Conservation (phyloP, 257 asterid genomes). For the Buddleja alternifolia region DNA sequence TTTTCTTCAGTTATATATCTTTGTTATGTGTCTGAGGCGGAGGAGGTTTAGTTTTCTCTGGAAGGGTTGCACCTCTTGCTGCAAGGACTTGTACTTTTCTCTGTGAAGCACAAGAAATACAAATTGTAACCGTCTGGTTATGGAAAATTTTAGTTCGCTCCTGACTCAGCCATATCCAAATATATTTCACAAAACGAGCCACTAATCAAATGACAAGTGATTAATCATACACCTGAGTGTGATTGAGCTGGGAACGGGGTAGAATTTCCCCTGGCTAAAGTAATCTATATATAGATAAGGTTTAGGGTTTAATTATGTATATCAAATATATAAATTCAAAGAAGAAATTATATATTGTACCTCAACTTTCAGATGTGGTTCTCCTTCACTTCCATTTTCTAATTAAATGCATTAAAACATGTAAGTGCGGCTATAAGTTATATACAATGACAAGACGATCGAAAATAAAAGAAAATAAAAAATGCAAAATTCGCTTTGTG, state of each 20-base stretch:
- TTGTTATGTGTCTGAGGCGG: background rate
- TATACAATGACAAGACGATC: background rate
- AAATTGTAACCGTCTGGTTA: background rate
- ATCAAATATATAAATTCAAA: background rate
- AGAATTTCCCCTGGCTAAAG: too few relatives aligned
- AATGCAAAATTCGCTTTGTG: too few relatives aligned
- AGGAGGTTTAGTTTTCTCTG: constrained; percentile 7
- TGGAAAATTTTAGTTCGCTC: too few relatives aligned
- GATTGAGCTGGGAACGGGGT: too few relatives aligned
- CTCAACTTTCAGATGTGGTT: constrained; percentile 16
- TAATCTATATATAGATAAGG: too few relatives aligned
- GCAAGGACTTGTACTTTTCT: constrained; percentile 1
- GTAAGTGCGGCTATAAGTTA: too few relatives aligned
- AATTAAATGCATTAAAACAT: background rate
- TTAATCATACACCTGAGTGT: too few relatives aligned
- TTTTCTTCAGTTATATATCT: background rate
- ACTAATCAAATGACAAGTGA: too few relatives aligned
- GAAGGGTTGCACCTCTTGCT: constrained; percentile 8
- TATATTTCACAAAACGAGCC: too few relatives aligned
- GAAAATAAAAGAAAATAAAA: background rate
- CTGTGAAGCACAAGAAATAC: constrained; percentile 9
- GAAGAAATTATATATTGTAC: background rate
- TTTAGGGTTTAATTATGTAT: too few relatives aligned
- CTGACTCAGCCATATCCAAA: too few relatives aligned
- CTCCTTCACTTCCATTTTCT: constrained; percentile 22